Base-by-base conservation (phyloP, 2,329 filamentous ascomycete genomes). In the Didymella pomorum region DNA sequence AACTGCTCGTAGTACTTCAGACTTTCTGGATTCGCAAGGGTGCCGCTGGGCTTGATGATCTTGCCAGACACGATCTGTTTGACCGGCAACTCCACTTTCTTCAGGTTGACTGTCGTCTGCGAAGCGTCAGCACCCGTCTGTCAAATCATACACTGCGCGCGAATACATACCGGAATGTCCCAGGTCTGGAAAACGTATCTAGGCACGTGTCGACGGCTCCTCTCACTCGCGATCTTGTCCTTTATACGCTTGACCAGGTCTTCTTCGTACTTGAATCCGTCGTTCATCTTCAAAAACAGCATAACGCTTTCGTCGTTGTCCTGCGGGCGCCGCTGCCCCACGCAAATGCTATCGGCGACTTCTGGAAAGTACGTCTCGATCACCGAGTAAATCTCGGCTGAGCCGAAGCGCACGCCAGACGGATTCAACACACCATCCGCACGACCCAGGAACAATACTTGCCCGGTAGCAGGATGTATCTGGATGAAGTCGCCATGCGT, bases 51-150 rank as follows among this genome's bases (percentile, higher is more conserved):
- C 76, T 89, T 92, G 71, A 95, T 85, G 23, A 79, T 85, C 66
- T 87, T 86, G 0, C 91, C 91, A 0, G 86, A 92, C 0, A 95
- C 88, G 62, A 95, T 95, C 71, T 91, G 89, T 79, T 95, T 95
- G 28, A 95, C 89, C 0, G 91, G 91, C 51, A 95, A 69, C 74
- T 95, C 91, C 4, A 95, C 91, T 76, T 95, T 95, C 75, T 95
- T 95, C 48, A 91, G 77, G 71, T 94, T 95, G 62, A 95, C 87
- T 0, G 91, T 95, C 0, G 88, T 90, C 87, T 92, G 45, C 44
- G 23, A 12, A n/a, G 2, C 8, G 20, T 61, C 28, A 58, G 58
- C 50, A 37, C 44, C 8, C 11, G 2, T 35, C 25, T 39, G 12
- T 4, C 1, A 10, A 4, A 25, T 2, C 10, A 12, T 18, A 11